Evolutionary conservation across 1,284 basidiomycete genomes (phyloP).

Genomic region (Prillingera fragicola): DNA sequence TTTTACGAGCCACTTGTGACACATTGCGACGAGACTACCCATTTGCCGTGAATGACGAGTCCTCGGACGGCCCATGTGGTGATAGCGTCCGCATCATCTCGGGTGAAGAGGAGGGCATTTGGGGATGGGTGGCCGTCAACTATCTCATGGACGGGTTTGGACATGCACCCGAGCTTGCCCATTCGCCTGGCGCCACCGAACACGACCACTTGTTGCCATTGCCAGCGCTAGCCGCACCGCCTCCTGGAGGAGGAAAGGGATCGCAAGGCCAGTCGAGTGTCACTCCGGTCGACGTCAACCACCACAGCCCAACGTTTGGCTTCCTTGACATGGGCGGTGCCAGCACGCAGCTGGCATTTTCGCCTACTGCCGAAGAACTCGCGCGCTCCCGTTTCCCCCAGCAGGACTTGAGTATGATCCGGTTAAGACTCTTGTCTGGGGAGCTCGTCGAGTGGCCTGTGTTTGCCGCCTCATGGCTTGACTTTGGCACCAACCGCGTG

Average conservation of each 20-base stretch:
- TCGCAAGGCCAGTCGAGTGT: too few species aligned
- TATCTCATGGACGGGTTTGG: slow-evolving; percentile 98
- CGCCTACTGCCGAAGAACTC: slow-evolving; percentile 55
- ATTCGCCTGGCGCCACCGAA: slow-evolving; percentile 1
- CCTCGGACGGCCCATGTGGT: slow-evolving; percentile 68
- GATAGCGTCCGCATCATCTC: slow-evolving; percentile 90
- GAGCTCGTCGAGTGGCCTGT: slow-evolving; percentile 84
- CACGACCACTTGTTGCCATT: slow-evolving; percentile 43
- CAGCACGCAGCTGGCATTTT: slow-evolving; percentile 97
- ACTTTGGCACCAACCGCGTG: slow-evolving; percentile 95
- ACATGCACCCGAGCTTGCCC: slow-evolving; percentile 39
- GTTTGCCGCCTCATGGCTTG: slow-evolving; percentile 97
- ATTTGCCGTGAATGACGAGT: slow-evolving; percentile 49
- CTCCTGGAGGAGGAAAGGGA: too few species aligned
- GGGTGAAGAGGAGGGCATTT: slow-evolving; percentile 95
- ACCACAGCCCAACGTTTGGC: slow-evolving; percentile 73
- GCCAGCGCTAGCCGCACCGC: slow-evolving; percentile 32
- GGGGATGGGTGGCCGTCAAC: slow-evolving; percentile 98
- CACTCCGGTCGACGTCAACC: slow-evolving; percentile 44
- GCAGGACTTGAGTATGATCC: slow-evolving; percentile 70
- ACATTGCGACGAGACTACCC: slow-evolving; percentile 66
- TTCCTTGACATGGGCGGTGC: slow-evolving; percentile 99
- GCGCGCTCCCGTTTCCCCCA: slow-evolving; percentile 48
- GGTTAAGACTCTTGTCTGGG: slow-evolving; percentile 74
- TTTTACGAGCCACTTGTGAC: slow-evolving; percentile 70